Evolutionary conservation across 768 basidiomycete species (phyloP), one percentile per base, ranked within the genome.

Genomic region (Suillus clintonianus): DNA sequence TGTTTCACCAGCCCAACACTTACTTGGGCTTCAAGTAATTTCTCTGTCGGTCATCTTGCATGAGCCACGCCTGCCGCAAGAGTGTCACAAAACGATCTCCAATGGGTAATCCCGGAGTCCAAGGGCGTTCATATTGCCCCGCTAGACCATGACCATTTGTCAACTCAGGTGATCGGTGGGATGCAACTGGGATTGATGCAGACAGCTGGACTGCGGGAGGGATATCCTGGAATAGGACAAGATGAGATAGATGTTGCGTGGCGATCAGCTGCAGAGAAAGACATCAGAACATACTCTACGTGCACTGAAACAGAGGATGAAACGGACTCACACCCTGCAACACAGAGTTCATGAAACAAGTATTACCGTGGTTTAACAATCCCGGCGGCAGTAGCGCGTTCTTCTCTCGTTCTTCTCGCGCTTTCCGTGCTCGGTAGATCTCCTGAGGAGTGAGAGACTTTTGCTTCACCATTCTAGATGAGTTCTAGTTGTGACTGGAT

Each of bases 261-360:
- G 91, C 88, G 69, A 91, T 83, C 64, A 92, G 74, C 90, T 92
- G 68, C 19, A 63, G 8, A 34, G 59, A 22, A 37, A n/a, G 55
- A 27, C 32, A 56, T 61, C 27, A 45, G 55, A 30, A 30, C 14
- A 9, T 48, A 19, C 42, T 19, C 37, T 15, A 39, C 30, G 42
- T 34, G 70, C 62, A 30, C 75, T 69, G 24, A 65, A 50, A 36
- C 54, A 27, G 64, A 66, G 36, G 63, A 37, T 34, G 53, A 22
- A 60, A 60, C 50, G 5, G 68, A 69, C 19, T 87, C 88, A 90
- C 91, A 43, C 90, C 92, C 74, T 98, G 95, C 34, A 98, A 80
- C 36, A 95, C 93, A 37, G 94, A 95, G 77, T 97, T 98, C 90
- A 96, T 93, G 77, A 95, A 98, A 77, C 95, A 98, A 0, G 95